phyloP scores from a whole-genome alignment of 1,139 yeast genomes.

The Wickerhamomyces sp. region DNA sequence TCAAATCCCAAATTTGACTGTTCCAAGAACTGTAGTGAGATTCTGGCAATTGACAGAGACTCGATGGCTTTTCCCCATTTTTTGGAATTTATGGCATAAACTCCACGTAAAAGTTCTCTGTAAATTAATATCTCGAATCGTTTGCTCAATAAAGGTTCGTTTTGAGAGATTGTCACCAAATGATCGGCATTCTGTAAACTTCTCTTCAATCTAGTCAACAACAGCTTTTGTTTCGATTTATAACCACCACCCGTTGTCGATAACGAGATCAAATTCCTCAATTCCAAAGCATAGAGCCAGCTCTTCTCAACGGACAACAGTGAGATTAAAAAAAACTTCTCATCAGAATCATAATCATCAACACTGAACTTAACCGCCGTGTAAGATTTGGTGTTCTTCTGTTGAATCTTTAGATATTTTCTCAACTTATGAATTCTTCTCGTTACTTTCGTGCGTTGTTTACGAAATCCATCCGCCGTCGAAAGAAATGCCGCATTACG shows the following conservation, averaged over 20 bases:
- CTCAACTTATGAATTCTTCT: constrained; percentile 52
- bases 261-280: constrained; percentile 52
- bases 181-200: constrained; percentile 43
- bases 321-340: constrained; percentile 42
- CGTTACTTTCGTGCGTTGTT: constrained; percentile 39
- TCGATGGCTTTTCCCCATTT: constrained; percentile 52
- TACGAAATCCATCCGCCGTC: constrained; percentile 44
- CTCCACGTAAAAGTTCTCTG: constrained; percentile 57
- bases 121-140: constrained; percentile 58
- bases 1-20: constrained; percentile 18
- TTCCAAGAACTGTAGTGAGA: constrained; percentile 50
- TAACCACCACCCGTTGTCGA: constrained; percentile 30
- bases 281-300: constrained; percentile 62
- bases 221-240: constrained; percentile 44
- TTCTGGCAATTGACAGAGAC: constrained; percentile 55
- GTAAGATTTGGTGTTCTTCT: constrained; percentile 55
- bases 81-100: constrained; percentile 48
- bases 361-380: constrained; percentile 38
- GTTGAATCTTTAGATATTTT: constrained; percentile 49
- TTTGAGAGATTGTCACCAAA: constrained; percentile 37
- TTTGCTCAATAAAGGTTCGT: constrained; percentile 30
- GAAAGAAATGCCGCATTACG: constrained; percentile 45
- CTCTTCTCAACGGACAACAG: constrained; percentile 64
- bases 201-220: constrained; percentile 64
- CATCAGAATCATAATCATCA: constrained; percentile 44